phyloP scores from a whole-genome alignment of 768 basidiomycete species.

The Russula vinacea region DNA sequence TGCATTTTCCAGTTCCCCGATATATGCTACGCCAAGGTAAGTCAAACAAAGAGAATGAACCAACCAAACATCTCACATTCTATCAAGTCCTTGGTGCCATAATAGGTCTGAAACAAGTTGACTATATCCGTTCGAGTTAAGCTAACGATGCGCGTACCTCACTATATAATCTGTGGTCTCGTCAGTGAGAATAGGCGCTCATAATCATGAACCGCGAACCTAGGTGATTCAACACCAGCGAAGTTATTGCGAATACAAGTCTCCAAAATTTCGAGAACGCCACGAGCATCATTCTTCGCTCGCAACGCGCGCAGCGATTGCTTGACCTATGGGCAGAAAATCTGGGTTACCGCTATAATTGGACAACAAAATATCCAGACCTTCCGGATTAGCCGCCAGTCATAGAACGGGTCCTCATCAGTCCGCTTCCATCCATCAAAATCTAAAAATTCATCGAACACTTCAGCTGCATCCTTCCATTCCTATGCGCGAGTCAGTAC shows the following conservation, averaged over 20 bases:
- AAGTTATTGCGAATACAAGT: constrained; percentile 91
- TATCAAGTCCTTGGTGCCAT: constrained; percentile 86
- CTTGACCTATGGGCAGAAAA: constrained; percentile 50
- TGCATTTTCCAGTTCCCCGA: constrained; percentile 71
- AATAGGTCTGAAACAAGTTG: constrained; percentile 62
- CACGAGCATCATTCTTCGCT: constrained; percentile 76
- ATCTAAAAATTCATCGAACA: constrained; percentile 75
- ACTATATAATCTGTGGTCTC: constrained; percentile 69
- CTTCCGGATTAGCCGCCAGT: constrained; percentile 83
- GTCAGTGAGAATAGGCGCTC: constrained; percentile 20
- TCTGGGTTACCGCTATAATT: neutral
- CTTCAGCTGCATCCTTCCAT: constrained; percentile 81
- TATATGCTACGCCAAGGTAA: constrained; percentile 53
- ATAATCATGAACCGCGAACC: constrained; percentile 40
- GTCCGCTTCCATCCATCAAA: constrained; percentile 89
- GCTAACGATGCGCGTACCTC: constrained; percentile 49
- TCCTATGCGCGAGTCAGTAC: constrained; percentile 45
- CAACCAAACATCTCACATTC: constrained; percentile 54
- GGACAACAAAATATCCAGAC: constrained; percentile 37
- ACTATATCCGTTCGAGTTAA: constrained; percentile 4
- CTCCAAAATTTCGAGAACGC: constrained; percentile 84
- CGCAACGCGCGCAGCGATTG: constrained; percentile 69
- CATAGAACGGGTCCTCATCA: constrained; percentile 88
- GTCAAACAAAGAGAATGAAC: constrained; percentile 17
- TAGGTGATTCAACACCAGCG: constrained; percentile 84